Evolutionary conservation across 1,284 basidiomycete genomes (phyloP).

Genomic region (Athelia sp.): DNA sequence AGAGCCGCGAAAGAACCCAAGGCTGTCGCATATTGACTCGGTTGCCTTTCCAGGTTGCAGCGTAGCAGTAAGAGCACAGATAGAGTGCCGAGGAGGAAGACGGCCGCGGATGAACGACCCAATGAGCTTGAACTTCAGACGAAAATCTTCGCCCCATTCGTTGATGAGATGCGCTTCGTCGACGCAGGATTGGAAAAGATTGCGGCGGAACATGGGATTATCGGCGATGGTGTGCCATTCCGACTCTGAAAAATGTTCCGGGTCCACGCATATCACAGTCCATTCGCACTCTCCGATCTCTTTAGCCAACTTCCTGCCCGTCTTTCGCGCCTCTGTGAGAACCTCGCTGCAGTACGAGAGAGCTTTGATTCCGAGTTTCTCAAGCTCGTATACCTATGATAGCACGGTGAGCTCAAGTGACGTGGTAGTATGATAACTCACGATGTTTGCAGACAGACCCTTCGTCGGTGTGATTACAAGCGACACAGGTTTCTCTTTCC

Average conservation of each 20-base stretch:
- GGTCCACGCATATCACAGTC: neutral
- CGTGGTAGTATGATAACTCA: neutral
- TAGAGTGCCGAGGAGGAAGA: too few species aligned
- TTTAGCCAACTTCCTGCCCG: neutral
- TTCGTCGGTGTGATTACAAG: neutral
- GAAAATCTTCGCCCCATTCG: slow-evolving; percentile 11
- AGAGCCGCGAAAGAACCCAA: too few species aligned
- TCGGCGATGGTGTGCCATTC: slow-evolving; percentile 11
- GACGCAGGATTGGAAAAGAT: slow-evolving; percentile 9
- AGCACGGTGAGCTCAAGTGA: neutral
- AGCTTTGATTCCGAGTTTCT: neutral
- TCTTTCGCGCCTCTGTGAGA: neutral
- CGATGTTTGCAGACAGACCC: neutral
- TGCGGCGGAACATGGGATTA: slow-evolving; percentile 6
- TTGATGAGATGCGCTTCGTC: too few species aligned
- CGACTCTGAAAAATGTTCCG: neutral
- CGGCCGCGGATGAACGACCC: slow-evolving; percentile 12
- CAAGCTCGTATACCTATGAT: neutral
- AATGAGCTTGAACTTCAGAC: slow-evolving; percentile 7
- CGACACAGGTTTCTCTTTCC: neutral
- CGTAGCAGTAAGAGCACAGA: too few species aligned
- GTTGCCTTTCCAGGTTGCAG: too few species aligned
- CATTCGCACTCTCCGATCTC: neutral
- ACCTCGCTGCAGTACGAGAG: neutral
- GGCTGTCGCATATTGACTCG: too few species aligned